Conservation (phyloP, 176 grass and related monocot genomes). For the Oryza meridionalis region DNA sequence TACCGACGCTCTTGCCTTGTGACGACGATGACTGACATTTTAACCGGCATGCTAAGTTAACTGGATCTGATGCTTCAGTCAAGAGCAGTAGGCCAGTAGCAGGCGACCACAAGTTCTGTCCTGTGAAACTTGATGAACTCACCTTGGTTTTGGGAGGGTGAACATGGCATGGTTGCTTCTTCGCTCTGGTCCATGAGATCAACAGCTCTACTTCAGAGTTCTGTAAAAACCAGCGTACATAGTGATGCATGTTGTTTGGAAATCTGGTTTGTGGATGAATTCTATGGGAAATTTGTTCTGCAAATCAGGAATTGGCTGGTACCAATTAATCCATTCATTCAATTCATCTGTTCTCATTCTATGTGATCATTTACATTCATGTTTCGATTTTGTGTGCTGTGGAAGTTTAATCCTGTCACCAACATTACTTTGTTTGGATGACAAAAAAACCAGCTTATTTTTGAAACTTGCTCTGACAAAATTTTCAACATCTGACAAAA, state of each 20-base stretch:
- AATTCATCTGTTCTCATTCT: conserved; percentile 32
- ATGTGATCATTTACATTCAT: background rate
- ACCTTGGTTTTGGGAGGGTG: conserved; percentile 15
- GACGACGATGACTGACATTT: conserved; percentile 53
- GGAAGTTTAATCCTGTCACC: background rate
- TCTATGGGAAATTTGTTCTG: conserved; percentile 3
- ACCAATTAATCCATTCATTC: conserved; percentile 41
- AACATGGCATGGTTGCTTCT: background rate
- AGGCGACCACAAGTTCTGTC: conserved; percentile 14
- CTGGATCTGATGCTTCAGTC: conserved; percentile 30
- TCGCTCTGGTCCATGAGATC: conserved; percentile 10
- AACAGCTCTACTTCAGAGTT: background rate
- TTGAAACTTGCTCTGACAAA: background rate
- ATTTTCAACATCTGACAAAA: background rate
- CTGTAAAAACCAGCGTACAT: conserved; percentile 34
- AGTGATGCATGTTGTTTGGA: conserved; percentile 35
- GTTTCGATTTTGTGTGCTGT: background rate
- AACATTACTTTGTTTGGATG: background rate
- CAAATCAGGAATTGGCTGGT: background rate
- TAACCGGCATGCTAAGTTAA: conserved; percentile 17
- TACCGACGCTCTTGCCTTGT: conserved; percentile 73
- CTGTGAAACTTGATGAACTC: conserved; percentile 32
- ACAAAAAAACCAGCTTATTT: background rate
- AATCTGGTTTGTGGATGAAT: conserved; percentile 22
- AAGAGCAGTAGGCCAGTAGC: background rate